phyloP scores from a whole-genome alignment of 176 grass and related monocot species.

The Puccinellia tenuiflora region DNA sequence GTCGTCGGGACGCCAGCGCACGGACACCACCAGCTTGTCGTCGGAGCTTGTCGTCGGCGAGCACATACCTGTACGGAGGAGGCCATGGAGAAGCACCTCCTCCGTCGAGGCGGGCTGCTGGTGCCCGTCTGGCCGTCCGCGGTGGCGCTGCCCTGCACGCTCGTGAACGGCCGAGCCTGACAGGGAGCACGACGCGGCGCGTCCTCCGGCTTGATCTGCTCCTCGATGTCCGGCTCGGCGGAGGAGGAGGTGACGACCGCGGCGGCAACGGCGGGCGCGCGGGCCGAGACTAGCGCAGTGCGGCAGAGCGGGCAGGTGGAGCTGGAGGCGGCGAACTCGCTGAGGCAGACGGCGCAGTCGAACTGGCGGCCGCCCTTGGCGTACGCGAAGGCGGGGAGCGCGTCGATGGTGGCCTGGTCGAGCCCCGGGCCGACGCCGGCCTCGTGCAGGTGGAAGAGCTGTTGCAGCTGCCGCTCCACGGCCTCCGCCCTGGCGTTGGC shows the following conservation, averaged over 20 bases:
- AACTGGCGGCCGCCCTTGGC: too few species aligned
- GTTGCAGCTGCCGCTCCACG: too few species aligned
- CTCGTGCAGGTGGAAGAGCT: too few species aligned
- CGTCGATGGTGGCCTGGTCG: too few species aligned
- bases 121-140: constrained; percentile 28
- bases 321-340: constrained; percentile 67
- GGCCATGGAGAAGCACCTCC: constrained; percentile 84
- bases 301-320: constrained; percentile 92
- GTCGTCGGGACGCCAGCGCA: constrained; percentile 21
- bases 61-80: constrained; percentile 75
- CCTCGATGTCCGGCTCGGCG: constrained; percentile 16
- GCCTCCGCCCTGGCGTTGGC: too few species aligned
- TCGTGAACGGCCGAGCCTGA: constrained; percentile 89
- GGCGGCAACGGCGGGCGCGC: neutral
- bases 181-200: constrained; percentile 42
- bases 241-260: neutral
- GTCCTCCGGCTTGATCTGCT: constrained; percentile 26
- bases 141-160: neutral
- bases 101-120: constrained; percentile 48
- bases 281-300: constrained; percentile 32
- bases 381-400: too few species aligned
- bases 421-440: too few species aligned
- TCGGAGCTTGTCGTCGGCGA: constrained; percentile 49
- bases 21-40: constrained; percentile 51
- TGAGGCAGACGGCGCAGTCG: too few species aligned